Evolutionary conservation across 2,329 filamentous ascomycete genomes (phyloP).

Genomic region (Amauroascus verrucosus): DNA sequence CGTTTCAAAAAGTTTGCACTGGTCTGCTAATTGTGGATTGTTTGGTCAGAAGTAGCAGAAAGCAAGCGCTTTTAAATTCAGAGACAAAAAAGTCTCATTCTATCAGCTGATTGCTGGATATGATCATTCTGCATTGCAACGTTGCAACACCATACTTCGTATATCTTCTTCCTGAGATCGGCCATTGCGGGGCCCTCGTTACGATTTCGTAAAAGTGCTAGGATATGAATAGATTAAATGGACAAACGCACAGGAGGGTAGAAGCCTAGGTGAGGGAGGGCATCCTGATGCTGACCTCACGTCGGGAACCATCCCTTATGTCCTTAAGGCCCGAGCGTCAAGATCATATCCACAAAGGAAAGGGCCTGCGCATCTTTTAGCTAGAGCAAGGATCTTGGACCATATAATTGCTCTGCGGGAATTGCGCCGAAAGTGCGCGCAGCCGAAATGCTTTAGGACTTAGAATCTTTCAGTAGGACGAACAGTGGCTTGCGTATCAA

Average conservation of each 20-base stretch:
- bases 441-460: background rate
- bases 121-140: slow-evolving; percentile 1
- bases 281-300: too few species aligned
- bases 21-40: background rate
- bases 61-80: background rate
- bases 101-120: background rate
- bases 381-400: background rate
- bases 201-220: background rate
- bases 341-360: too few species aligned
- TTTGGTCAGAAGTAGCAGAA: background rate
- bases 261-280: too few species aligned
- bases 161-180: background rate
- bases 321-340: too few species aligned
- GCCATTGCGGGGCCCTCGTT: background rate
- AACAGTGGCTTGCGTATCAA: too few species aligned
- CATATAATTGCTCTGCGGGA: background rate
- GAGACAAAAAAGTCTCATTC: background rate
- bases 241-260: background rate
- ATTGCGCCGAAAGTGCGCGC: background rate
- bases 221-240: background rate
- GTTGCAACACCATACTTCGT: slow-evolving; percentile 5
- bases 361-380: background rate
- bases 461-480: too few species aligned
- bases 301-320: too few species aligned
- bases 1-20: background rate